These are phyloP conservation scores for Phytophthora syringae DNA, from an alignment of 352 stramenopile species.

Conservation along the genomic window DNA sequence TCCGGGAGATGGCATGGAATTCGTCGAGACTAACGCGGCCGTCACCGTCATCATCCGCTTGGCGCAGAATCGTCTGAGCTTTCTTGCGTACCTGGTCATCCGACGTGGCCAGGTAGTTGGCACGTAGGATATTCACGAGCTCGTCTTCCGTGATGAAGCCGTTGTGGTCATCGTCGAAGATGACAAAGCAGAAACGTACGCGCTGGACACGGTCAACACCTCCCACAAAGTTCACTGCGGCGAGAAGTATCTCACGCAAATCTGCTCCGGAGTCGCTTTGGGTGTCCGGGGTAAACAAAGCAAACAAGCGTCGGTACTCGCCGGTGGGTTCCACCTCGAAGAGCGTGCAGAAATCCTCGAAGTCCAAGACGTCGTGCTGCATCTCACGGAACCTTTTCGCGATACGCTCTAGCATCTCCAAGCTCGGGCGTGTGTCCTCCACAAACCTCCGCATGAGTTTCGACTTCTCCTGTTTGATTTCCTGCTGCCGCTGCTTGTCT, in stretches of 20 bases:
- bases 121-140: conserved; percentile 91
- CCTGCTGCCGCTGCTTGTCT: conserved; percentile 56
- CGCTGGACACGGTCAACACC: conserved; percentile 77
- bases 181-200: conserved; percentile 94
- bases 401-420: conserved; percentile 68
- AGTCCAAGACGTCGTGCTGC: conserved; percentile 63
- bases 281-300: conserved; percentile 76
- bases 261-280: conserved; percentile 80
- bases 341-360: conserved; percentile 84
- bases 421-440: conserved; percentile 65
- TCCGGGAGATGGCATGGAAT: conserved; percentile 87
- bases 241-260: conserved; percentile 91
- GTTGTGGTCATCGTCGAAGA: conserved; percentile 95
- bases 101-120: conserved; percentile 85
- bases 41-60: conserved; percentile 84
- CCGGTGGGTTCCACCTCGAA: conserved; percentile 90
- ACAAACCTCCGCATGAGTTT: conserved; percentile 77
- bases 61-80: conserved; percentile 82
- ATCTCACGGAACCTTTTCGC: conserved; percentile 65
- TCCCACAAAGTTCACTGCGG: conserved; percentile 91
- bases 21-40: conserved; percentile 83
- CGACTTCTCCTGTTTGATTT: conserved; percentile 78
- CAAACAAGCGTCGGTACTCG: conserved; percentile 90
- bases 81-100: conserved; percentile 85
- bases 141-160: conserved; percentile 91